Percentiles rank a stretch among this genome's conserved stretches.
These are phyloP conservation scores for Cryptosporidium meleagridis DNA, from an alignment of 169 alveolate genomes.

Conservation along the genomic window DNA sequence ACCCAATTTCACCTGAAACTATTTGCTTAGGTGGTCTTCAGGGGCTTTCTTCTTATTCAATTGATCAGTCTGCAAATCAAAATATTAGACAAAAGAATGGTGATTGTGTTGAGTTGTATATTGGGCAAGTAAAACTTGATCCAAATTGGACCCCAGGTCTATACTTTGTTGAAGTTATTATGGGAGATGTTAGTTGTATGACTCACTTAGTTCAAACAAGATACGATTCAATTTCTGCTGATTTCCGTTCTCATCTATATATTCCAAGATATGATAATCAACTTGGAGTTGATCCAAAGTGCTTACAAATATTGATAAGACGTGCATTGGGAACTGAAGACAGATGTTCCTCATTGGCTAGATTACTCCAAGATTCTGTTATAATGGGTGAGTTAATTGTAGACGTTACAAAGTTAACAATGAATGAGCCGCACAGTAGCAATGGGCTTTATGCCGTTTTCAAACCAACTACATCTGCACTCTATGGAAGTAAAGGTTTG, in stretches of 20 bases:
- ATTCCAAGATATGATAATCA: slow-evolving; percentile 72
- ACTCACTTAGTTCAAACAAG: slow-evolving; percentile 73
- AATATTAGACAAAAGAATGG: slow-evolving; percentile 39
- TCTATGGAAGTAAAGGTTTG: slow-evolving; percentile 69
- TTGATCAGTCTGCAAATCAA: slow-evolving; percentile 14
- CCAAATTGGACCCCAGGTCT: slow-evolving; percentile 72
- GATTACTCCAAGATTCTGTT: slow-evolving; percentile 70
- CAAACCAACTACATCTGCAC: slow-evolving; percentile 68
- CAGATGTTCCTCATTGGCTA: slow-evolving; percentile 64
- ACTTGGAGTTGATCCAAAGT: slow-evolving; percentile 70
- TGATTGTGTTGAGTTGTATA: slow-evolving; percentile 64
- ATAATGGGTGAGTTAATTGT: slow-evolving; percentile 72
- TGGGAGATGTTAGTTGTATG: slow-evolving; percentile 75
- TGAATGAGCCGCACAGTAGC: slow-evolving; percentile 72
- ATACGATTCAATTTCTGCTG: slow-evolving; percentile 64
- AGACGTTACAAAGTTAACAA: slow-evolving; percentile 56
- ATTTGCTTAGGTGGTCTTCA: slow-evolving; percentile 74
- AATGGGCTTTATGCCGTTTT: slow-evolving; percentile 72
- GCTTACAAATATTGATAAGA: slow-evolving; percentile 70
- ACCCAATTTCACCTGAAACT: slow-evolving; percentile 70
- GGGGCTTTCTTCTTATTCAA: slow-evolving; percentile 59
- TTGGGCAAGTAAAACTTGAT: slow-evolving; percentile 70
- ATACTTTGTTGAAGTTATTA: slow-evolving; percentile 66
- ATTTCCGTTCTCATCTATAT: slow-evolving; percentile 69
- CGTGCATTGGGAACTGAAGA: slow-evolving; percentile 75